Evolutionary conservation across 257 asterid species (phyloP), one percentile per base, ranked within the genome.

Genomic region (Pogostemon cablin): DNA sequence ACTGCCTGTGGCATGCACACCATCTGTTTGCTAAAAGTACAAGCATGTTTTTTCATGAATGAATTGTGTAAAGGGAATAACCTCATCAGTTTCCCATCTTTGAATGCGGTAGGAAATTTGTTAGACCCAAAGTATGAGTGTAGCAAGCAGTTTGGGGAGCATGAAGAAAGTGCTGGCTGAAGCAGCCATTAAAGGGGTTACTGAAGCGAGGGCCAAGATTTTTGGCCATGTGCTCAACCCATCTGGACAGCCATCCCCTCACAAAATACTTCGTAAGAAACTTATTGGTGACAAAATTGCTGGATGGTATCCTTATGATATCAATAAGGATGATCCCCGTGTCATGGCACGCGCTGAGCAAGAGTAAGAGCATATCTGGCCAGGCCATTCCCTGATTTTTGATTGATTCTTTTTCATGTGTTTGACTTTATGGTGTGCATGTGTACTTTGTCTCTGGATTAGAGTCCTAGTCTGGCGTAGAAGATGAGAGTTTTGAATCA

Each of bases 271-370:
- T 49, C 88, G 96, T 48, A 93, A 91, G 85, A 93, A 93, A 83
- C 91, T 93, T n/a, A 87, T 93, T 6, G 97, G 99, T 20, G 93
- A 91, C 15, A 91, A 87, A 82, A 88, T 91, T 6, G 83, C 96
- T 0, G 75, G 78, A 4, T 93, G 98, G 97, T 93, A 93, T 73
- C 96, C 97, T 6, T 76, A 86, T 40, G 97, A 93, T 72, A 78
- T 86, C 71, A 81, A 76, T 75, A 82, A 81, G 75, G 95, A 86
- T 40, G 93, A 93, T 71, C 97, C 97, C 39, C 79, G 73, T 12
- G 62, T 87, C 77, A 67, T 87, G 87, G 92, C 87, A 63, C 86
- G 78, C 9, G 56, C 75, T 65, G 97, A 93, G 72, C 86, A 86
- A 78, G 91, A 87, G 60, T 54, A 54, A 54, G 58, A 53, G 5